phyloP scores from a whole-genome alignment of 208 protist genomes.

The Trypanosoma lewisi region DNA sequence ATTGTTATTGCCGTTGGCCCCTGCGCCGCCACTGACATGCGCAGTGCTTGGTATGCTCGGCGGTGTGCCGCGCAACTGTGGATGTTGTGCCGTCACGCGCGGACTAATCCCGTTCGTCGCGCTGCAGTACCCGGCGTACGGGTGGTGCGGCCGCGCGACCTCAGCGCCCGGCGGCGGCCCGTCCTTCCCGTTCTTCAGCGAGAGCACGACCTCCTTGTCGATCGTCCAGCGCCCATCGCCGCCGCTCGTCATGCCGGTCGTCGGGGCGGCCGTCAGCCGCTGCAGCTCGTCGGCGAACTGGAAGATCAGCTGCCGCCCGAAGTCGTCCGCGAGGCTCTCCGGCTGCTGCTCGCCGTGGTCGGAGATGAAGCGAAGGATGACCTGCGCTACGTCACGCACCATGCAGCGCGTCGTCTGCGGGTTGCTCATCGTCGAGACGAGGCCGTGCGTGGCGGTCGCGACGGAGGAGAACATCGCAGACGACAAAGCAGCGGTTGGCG shows the following conservation, averaged over 20 bases:
- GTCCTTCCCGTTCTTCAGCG: constrained; percentile 31
- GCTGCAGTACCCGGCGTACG: constrained; percentile 18
- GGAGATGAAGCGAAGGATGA: constrained; percentile 22
- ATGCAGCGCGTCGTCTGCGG: constrained; percentile 24
- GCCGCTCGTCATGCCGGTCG: not conserved
- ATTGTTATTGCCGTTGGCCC: not conserved
- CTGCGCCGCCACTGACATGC: not conserved
- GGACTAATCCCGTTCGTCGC: constrained; percentile 6
- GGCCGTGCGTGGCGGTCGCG: constrained; percentile 12
- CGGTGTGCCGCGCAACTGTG: constrained; percentile 17
- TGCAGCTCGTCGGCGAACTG: constrained; percentile 28
- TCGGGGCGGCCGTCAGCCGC: not conserved
- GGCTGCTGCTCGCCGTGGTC: constrained; percentile 23
- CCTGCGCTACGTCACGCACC: constrained; percentile 22
- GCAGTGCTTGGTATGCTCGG: constrained; percentile 1
- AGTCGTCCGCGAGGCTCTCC: constrained; percentile 25
- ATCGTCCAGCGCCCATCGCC: constrained; percentile 70
- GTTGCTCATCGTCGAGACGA: constrained; percentile 25
- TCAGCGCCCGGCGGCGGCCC: constrained; percentile 28
- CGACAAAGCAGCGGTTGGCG: constrained; percentile 8
- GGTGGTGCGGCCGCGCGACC: constrained; percentile 22
- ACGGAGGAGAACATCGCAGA: constrained; percentile 26
- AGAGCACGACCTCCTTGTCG: constrained; percentile 80
- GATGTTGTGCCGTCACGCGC: constrained; percentile 3
- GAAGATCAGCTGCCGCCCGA: constrained; percentile 20